These are phyloP conservation scores for Globisporangium sylvaticum DNA, from an alignment of 352 stramenopile genomes.

Conservation along the genomic window DNA sequence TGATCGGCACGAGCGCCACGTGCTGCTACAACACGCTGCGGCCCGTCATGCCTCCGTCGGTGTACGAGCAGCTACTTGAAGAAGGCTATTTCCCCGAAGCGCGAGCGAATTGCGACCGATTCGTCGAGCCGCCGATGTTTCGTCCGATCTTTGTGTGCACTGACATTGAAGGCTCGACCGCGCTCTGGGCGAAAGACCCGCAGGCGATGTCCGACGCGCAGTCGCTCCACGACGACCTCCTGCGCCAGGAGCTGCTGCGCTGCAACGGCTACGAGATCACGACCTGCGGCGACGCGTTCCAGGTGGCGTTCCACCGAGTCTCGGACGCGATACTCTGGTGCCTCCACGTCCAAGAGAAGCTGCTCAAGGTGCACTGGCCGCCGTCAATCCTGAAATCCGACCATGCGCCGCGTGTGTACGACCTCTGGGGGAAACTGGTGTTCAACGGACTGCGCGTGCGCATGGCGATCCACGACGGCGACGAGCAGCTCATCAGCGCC, in stretches of 20 bases:
- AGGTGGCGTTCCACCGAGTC: conserved; percentile 72
- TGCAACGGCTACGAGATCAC: conserved; percentile 83
- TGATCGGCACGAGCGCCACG: conserved; percentile 54
- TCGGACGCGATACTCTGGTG: conserved; percentile 63
- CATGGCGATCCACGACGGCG: conserved; percentile 75
- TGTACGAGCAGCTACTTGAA: conserved; percentile 65
- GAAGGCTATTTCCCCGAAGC: conserved; percentile 53
- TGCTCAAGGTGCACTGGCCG: conserved; percentile 60
- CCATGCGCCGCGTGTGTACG: conserved; percentile 37
- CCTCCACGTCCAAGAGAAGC: conserved; percentile 58
- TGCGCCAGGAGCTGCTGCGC: conserved; percentile 45
- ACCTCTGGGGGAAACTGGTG: conserved; percentile 51
- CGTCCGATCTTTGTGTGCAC: conserved; percentile 77
- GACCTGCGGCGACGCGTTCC: conserved; percentile 71
- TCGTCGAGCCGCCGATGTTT: conserved; percentile 43
- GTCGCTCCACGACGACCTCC: conserved; percentile 65
- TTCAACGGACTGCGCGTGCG: conserved; percentile 74
- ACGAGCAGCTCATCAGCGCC: conserved; percentile 55
- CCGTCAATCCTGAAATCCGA: conserved; percentile 37
- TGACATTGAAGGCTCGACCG: conserved; percentile 77
- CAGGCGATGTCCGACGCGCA: conserved; percentile 62
- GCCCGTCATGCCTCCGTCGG: conserved; percentile 50
- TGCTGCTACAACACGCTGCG: conserved; percentile 61
- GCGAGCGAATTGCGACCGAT: conserved; percentile 23
- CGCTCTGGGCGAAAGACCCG: conserved; percentile 46